Conservation (phyloP, 306 rosid species). For the Prunus salicina region DNA sequence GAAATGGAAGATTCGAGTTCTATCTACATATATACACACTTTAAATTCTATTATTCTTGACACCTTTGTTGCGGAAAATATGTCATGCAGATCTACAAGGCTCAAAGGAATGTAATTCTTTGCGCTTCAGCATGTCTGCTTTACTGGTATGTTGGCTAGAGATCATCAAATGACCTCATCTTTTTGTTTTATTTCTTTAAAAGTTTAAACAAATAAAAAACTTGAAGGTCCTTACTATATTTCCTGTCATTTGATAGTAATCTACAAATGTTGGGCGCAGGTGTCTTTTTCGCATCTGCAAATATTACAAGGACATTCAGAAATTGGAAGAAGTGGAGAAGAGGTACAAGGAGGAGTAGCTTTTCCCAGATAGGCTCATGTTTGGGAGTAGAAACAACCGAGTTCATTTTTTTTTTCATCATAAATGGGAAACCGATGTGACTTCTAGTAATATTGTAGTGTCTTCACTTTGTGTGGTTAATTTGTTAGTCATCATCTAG, state of each 20-base stretch:
- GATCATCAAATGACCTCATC: conserved; percentile 13
- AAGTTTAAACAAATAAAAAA: not conserved
- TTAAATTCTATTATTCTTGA: not conserved
- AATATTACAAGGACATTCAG: conserved; percentile 70
- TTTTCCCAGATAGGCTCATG: conserved; percentile 11
- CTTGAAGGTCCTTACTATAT: not conserved
- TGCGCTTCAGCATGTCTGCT: conserved; percentile 73
- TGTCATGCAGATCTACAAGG: conserved; percentile 72
- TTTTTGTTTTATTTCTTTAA: not conserved
- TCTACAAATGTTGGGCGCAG: conserved; percentile 45
- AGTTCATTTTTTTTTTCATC: not conserved
- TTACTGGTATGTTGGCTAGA: conserved; percentile 59
- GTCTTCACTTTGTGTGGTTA: not conserved
- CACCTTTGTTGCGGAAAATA: conserved; percentile 13
- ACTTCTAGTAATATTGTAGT: not conserved
- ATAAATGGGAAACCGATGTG: not conserved
- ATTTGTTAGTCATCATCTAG: not conserved
- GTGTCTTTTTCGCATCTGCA: conserved; percentile 68
- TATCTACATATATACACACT: not conserved
- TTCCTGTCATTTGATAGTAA: not conserved
- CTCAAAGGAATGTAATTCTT: conserved; percentile 88
- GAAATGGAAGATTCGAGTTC: not conserved
- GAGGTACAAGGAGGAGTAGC: conserved; percentile 67
- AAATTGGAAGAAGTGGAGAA: conserved; percentile 86
- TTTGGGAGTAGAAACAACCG: not conserved